Evolutionary conservation across 2,329 filamentous ascomycete genomes (phyloP), one percentile per base, ranked within the genome.

Genomic region (Talaromyces albobiverticillius): DNA sequence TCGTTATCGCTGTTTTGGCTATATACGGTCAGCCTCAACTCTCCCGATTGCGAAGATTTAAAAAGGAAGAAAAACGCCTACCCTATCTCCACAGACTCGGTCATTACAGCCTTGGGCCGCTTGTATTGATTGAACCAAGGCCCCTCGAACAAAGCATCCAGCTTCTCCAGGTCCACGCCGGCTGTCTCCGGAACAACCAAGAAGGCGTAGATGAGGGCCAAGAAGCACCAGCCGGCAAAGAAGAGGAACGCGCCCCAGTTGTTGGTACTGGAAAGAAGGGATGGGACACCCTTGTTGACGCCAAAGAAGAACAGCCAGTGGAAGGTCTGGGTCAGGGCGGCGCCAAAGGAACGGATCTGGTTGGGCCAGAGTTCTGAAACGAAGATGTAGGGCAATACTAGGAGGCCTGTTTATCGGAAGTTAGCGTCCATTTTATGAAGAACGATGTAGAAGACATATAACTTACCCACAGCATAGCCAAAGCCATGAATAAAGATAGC

Each of bases 341-440:
- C 65, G 25, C 75, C 74, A 57, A 78, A 74, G 0, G 75, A 76
- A 0, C 75, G 71, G 47, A 78, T 71, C 3, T 69, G 68, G 54
- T 77, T 77, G 1, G 76, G 75, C 67, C 74, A 79, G 0, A 78
- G 61, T 53, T 79, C 75, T 1, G 67, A 68, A 3, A 71, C 72
- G 50, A 79, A 76, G 4, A 79, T 66, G 48, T 77, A 79, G 0
- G 76, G 76, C 1, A 79, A 68, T 26, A 71, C 66, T 1, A 74
- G 59, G 16, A 72, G 67, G 47, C 68, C 68, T 66, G 29, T 25
- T 34, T 26, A 14, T 25, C 31, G 20, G 25, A 34, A 46, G 23
- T 46, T 38, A 46, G 42, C 34, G 10, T 31, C 18, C 20, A 20
- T 22, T 10, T 31, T 25, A 16, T 0, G 11, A 38, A 10, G 5